Conservation (phyloP, 2,329 filamentous ascomycete genomes). For the Fusarium nelsonii region DNA sequence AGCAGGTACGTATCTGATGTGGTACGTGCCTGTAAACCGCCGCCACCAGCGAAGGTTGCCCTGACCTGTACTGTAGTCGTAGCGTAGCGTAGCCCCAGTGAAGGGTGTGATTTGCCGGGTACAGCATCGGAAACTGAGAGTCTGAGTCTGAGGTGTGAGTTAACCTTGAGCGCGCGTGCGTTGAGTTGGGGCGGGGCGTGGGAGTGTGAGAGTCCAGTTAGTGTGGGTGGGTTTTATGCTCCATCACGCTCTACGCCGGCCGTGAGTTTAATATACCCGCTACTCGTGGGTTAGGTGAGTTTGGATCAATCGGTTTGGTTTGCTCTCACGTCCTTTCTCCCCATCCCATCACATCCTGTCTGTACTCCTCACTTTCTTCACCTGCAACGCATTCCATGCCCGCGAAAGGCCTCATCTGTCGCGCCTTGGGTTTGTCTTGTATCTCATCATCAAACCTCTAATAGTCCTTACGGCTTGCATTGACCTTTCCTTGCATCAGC, state of each 20-base stretch:
- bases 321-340: constrained; percentile 56
- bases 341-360: constrained; percentile 44
- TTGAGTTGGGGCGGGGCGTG: constrained; percentile 22
- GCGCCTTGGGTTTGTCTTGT: constrained; percentile 35
- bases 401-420: constrained; percentile 51
- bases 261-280: constrained; percentile 33
- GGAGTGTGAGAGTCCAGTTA: not conserved
- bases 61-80: constrained; percentile 1
- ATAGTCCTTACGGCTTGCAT: constrained; percentile 22
- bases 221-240: constrained; percentile 45
- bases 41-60: constrained; percentile 19
- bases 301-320: constrained; percentile 50
- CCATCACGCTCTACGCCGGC: constrained; percentile 29
- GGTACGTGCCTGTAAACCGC: constrained; percentile 33
- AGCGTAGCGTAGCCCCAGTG: constrained; percentile 1
- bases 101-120: constrained; percentile 37
- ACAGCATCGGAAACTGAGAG: constrained; percentile 38
- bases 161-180: constrained; percentile 31
- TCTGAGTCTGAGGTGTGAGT: constrained; percentile 27
- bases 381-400: constrained; percentile 53
- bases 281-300: constrained; percentile 59
- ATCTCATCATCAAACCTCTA: constrained; percentile 21
- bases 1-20: constrained; percentile 33
- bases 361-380: constrained; percentile 55
- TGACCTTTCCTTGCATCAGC: constrained; percentile 26